Conservation (phyloP, 2,329 filamentous ascomycete species). For the Microcyclospora tardicrescens region DNA sequence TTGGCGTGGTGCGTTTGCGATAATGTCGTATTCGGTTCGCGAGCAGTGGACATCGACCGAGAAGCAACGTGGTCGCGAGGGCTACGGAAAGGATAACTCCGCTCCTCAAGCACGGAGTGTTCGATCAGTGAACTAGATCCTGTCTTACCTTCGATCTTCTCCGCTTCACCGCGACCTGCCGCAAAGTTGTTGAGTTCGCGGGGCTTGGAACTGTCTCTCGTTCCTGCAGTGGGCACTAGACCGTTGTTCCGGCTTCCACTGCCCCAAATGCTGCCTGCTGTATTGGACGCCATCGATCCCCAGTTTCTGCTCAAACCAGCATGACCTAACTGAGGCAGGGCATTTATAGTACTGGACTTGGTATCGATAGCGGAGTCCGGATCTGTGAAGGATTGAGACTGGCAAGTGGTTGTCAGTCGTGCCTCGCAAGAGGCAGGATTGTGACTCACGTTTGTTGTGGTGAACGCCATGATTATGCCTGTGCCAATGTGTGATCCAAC, state of each 20-base stretch:
- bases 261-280: slow-evolving; percentile 16
- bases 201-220: slow-evolving; percentile 11
- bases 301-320: slow-evolving; percentile 1
- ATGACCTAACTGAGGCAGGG: background rate
- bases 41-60: slow-evolving; percentile 20
- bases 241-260: slow-evolving; percentile 10
- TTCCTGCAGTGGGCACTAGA: slow-evolving; percentile 9
- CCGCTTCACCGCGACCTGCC: slow-evolving; percentile 10
- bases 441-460: too few relatives aligned
- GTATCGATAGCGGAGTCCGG: too few relatives aligned
- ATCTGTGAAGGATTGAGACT: too few relatives aligned
- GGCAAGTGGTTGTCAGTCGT: too few relatives aligned
- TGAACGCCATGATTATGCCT: too few relatives aligned
- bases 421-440: too few relatives aligned
- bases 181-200: slow-evolving; percentile 11
- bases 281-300: background rate
- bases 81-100: slow-evolving; percentile 35
- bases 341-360: too few relatives aligned
- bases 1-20: slow-evolving; percentile 26
- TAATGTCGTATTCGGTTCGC: slow-evolving; percentile 25
- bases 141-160: slow-evolving; percentile 42
- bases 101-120: slow-evolving; percentile 55
- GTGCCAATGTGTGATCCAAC: too few relatives aligned
- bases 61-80: slow-evolving; percentile 8
- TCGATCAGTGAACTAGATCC: slow-evolving; percentile 58